Evolutionary conservation across 108 stramenopile species (phyloP), one percentile per base, ranked within the genome.

Genomic region (Mediolabrus comicus): DNA sequence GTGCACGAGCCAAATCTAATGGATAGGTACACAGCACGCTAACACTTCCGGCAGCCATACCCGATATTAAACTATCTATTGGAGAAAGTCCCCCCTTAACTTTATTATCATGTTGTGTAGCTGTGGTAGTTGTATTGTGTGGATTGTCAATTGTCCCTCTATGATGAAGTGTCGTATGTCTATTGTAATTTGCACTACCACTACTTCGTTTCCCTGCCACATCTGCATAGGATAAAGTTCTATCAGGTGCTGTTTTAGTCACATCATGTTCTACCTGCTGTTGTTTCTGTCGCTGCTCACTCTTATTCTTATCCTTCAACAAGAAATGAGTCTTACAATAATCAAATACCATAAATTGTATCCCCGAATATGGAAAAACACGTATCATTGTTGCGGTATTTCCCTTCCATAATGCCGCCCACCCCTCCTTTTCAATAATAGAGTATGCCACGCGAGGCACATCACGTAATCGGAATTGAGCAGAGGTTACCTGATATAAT

Each of bases 341-440:
- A 73, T 99, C 97, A 80, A 96, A 98, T 10, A 97, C 89, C 91
- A 96, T 95, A 69, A 99, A 97, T 74, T 99, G 98, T 67, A 97
- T 94, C 19, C 96, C 98, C 19, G 89, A 82, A 68, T 99, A 99
- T 10, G 98, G 98, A 84, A 96, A 95, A 14, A 99, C 97, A 30
- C 98, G 91, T 53, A 96, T 85, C 87, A 97, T 89, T 12, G 97
- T 97, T 25, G 96, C 98, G 46, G 80, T 80, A 82, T 98, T 97
- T 3, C 98, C 98, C 67, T 95, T 96, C 97, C 97, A 98, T 17
- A 98, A 71, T 3, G 95, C 96, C 12, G 63, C 34, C 38, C 85
- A 55, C 0, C 98, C 98, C 78, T 97, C 97, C 39, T 83, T 67
- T 24, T 80, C 67, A 7, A 91, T 53, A 58, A 95, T 95, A 25